Conservation (phyloP, 1,284 basidiomycete genomes). For the Cryptococcus sp. region DNA sequence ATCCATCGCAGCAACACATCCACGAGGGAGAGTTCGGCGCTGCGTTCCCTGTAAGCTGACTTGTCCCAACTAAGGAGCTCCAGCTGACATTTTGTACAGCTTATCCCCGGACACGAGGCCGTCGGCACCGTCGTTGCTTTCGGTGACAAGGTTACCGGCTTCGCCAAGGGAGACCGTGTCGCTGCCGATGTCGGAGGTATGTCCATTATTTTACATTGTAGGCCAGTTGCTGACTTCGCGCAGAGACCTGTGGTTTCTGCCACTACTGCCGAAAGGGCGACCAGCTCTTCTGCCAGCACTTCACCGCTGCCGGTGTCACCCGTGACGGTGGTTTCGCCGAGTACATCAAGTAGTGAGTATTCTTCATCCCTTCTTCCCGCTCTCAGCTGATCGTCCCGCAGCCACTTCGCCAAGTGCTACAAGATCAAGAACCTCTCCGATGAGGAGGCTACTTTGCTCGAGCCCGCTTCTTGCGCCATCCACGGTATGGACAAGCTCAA, state of each 20-base stretch:
- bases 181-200: conserved; percentile 67
- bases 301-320: conserved; percentile 72
- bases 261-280: conserved; percentile 80
- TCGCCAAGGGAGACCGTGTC: conserved; percentile 70
- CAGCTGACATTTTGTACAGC: conserved; percentile 50
- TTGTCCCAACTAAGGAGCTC: conserved; percentile 9
- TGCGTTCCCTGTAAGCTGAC: conserved; percentile 61
- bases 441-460: conserved; percentile 82
- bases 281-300: conserved; percentile 73
- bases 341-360: conserved; percentile 72
- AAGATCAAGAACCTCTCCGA: conserved; percentile 82
- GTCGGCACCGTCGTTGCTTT: conserved; percentile 68
- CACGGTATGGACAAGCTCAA: conserved; percentile 83
- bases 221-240: background rate
- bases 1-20: conserved; percentile 58
- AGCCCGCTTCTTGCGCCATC: conserved; percentile 83
- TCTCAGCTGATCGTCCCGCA: conserved; percentile 20
- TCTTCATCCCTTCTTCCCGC: background rate
- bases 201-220: conserved; percentile 3
- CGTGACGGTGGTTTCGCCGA: conserved; percentile 82
- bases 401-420: conserved; percentile 69
- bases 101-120: conserved; percentile 80
- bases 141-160: conserved; percentile 70
- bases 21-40: conserved; percentile 75
- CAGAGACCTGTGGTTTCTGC: conserved; percentile 65